Percentiles rank a stretch among this genome's conserved stretches.
phyloP scores from a whole-genome alignment of 352 stramenopile genomes.

The Phytopythium sindhum region DNA sequence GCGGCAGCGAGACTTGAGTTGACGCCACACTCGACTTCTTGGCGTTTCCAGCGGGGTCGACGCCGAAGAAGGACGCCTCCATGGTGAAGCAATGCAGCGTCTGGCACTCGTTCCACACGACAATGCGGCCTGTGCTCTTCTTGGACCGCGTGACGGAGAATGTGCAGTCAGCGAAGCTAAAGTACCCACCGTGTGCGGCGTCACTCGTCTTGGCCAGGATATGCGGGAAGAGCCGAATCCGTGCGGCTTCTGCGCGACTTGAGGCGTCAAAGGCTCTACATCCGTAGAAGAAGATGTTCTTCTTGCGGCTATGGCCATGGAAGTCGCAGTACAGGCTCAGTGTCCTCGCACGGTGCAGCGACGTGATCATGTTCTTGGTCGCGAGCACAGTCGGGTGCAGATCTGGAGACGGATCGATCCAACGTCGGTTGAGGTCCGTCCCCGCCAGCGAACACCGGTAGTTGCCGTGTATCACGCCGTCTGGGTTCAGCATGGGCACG shows the following conservation, averaged over 20 bases:
- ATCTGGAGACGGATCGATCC: conserved; percentile 41
- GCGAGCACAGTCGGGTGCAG: conserved; percentile 76
- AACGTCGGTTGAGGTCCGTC: conserved; percentile 86
- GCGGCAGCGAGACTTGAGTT: neutral
- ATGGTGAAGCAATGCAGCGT: conserved; percentile 81
- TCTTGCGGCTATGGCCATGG: conserved; percentile 86
- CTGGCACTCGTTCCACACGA: conserved; percentile 58
- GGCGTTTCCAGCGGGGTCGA: conserved; percentile 16
- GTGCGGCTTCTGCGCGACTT: conserved; percentile 42
- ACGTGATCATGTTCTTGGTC: conserved; percentile 72
- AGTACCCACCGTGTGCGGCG: conserved; percentile 43
- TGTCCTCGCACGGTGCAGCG: conserved; percentile 33
- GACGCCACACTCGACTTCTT: neutral
- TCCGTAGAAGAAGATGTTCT: conserved; percentile 89
- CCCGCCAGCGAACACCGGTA: conserved; percentile 85
- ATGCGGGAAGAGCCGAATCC: conserved; percentile 66
- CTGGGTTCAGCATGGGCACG: conserved; percentile 92
- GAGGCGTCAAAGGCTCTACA: conserved; percentile 45
- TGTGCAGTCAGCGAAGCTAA: conserved; percentile 63
- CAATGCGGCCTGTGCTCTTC: conserved; percentile 56
- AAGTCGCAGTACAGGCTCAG: conserved; percentile 86
- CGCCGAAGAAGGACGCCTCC: conserved; percentile 73
- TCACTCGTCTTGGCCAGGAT: conserved; percentile 55
- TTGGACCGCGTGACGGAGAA: conserved; percentile 67
- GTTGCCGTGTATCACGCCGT: conserved; percentile 92